Conservation (phyloP, 495 filamentous ascomycete species). For the Astrothelium macrocarpum region DNA sequence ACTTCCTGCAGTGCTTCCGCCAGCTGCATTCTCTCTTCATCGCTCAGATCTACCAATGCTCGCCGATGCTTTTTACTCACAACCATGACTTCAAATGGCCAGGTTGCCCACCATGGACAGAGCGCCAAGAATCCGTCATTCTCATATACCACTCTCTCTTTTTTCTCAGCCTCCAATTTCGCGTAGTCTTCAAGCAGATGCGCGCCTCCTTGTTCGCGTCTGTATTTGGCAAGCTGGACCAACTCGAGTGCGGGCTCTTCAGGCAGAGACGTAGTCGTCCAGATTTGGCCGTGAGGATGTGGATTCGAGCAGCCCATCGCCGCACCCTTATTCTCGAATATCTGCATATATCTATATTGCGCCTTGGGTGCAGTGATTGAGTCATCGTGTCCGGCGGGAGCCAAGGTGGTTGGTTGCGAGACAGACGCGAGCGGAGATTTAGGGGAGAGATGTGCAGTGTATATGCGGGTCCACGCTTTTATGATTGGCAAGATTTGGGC, state of each 20-base stretch:
- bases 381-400: slow-evolving; percentile 40
- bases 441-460: slow-evolving; percentile 67
- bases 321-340: slow-evolving; percentile 97
- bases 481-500: slow-evolving; percentile 65
- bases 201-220: slow-evolving; percentile 54
- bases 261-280: slow-evolving; percentile 82
- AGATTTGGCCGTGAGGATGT: slow-evolving; percentile 93
- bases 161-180: slow-evolving; percentile 66
- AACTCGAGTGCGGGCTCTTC: slow-evolving; percentile 80
- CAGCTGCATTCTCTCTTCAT: slow-evolving; percentile 55
- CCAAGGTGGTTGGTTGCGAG: slow-evolving; percentile 38
- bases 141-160: slow-evolving; percentile 77
- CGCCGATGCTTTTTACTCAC: slow-evolving; percentile 71
- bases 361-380: slow-evolving; percentile 48
- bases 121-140: slow-evolving; percentile 75
- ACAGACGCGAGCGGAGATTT: slow-evolving; percentile 52
- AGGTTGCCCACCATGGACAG: slow-evolving; percentile 94
- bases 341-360: slow-evolving; percentile 95
- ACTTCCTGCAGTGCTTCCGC: slow-evolving; percentile 79
- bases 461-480: slow-evolving; percentile 80
- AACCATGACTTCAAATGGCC: slow-evolving; percentile 96
- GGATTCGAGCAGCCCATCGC: slow-evolving; percentile 99
- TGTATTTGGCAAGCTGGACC: slow-evolving; percentile 65
- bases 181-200: slow-evolving; percentile 83
- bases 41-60: slow-evolving; percentile 67